Evolutionary conservation across 352 stramenopile species (phyloP).

Genomic region (Pythium folliculosum): DNA sequence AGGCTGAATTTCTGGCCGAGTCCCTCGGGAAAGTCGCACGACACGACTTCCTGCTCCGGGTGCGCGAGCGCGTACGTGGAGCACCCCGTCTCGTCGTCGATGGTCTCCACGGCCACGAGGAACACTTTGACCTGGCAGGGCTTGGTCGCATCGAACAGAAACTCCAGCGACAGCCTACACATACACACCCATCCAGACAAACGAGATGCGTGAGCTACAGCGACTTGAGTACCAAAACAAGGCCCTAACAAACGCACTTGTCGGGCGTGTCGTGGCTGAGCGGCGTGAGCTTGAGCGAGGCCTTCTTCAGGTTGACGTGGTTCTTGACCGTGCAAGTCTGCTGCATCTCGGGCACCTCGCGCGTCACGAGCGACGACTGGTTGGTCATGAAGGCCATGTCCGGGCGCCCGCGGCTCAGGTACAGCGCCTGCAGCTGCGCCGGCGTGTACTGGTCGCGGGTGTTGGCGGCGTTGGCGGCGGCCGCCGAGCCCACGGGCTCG

Average conservation of each 20-base stretch:
- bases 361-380: slow-evolving; percentile 41
- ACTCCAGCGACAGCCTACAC: slow-evolving; percentile 45
- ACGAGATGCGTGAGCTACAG: background rate
- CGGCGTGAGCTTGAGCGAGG: slow-evolving; percentile 58
- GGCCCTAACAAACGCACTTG: slow-evolving; percentile 11
- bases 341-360: slow-evolving; percentile 79
- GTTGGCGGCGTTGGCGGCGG: slow-evolving; percentile 34
- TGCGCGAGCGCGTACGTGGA: slow-evolving; percentile 61
- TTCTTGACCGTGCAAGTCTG: slow-evolving; percentile 84
- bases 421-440: slow-evolving; percentile 82
- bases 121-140: slow-evolving; percentile 66
- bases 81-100: slow-evolving; percentile 63
- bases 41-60: slow-evolving; percentile 42
- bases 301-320: slow-evolving; percentile 86
- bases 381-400: slow-evolving; percentile 89
- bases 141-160: slow-evolving; percentile 82
- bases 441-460: slow-evolving; percentile 65
- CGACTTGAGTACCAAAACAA: no score
- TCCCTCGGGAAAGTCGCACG: slow-evolving; percentile 47
- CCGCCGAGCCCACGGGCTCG: slow-evolving; percentile 45
- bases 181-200: slow-evolving; percentile 4
- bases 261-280: slow-evolving; percentile 23
- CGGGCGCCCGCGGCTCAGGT: slow-evolving; percentile 69
- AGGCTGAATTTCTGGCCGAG: slow-evolving; percentile 55
- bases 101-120: slow-evolving; percentile 63